Evolutionary conservation across 495 filamentous ascomycete species (phyloP), one percentile per base, ranked within the genome.

Genomic region (Annulohypoxylon stygium): DNA sequence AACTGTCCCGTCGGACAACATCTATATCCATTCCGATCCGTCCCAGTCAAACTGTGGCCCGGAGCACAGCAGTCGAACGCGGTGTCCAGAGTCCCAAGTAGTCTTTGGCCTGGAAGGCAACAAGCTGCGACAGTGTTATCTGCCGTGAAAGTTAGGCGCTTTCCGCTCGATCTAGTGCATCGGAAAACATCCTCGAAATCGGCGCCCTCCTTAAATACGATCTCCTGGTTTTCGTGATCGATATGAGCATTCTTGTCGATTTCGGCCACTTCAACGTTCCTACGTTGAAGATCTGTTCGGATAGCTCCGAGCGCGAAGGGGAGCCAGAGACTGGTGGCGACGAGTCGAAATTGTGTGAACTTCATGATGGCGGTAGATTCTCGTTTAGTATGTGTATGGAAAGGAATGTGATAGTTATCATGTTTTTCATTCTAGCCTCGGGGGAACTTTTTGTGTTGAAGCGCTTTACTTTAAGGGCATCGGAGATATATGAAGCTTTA

Each of bases 121-220:
- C 65, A 68, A n/a, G 65, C 65, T 11, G 48, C 65, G 20, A 68
- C 50, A 23, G 33, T 60, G 10, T 53, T 47, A 45, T 68, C 65
- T 2, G 33, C 45, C 45, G 53, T 34, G 47, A 68, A 61, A 1
- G 65, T 68, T 8, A 68, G 65, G 4, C 57, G 65, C 23, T 58
- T 68, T 11, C 65, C 65, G 45, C 55, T 54, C 9, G 23, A 11
- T 6, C n/a, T 37, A 3, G 10, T 33, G 11, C 65, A 68, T 1
- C 65, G 65, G 18, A 68, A 68, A 10, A 68, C 34, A 3, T 68
- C 65, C 14, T 68, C 65, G 23, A 68, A 68, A 14, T 68, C 65
- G n/a, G 45, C 39, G 4, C 26, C 65, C 4, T 50, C 43, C 23
- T 61, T 51, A 34, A 68, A 68, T 0, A 68, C 55, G 2, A 68